phyloP scores from a whole-genome alignment of 2,329 filamentous ascomycete genomes.

The Xylaria sp. region DNA sequence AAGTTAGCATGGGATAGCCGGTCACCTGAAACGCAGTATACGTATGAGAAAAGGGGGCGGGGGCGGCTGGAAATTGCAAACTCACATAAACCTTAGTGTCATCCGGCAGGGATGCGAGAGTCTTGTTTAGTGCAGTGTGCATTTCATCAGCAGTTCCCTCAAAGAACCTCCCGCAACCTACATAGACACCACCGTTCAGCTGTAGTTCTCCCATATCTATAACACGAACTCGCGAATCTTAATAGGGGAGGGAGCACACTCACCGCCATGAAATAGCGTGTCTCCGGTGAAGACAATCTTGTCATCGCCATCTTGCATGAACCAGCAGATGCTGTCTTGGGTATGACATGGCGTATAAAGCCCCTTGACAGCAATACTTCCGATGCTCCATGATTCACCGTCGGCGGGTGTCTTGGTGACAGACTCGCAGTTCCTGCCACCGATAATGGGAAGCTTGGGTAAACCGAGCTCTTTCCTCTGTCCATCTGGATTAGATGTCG shows the following conservation, averaged over 20 bases:
- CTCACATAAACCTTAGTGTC: slow-evolving; percentile 91
- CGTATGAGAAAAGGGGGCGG: not conserved
- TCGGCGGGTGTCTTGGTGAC: slow-evolving; percentile 83
- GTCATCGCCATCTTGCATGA: slow-evolving; percentile 80
- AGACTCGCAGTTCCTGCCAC: slow-evolving; percentile 84
- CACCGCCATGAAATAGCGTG: slow-evolving; percentile 93
- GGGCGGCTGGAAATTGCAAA: slow-evolving; percentile 35
- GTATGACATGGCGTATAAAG: slow-evolving; percentile 98
- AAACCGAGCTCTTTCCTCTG: slow-evolving; percentile 61
- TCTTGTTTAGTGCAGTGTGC: slow-evolving; percentile 91
- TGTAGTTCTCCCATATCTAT: not conserved
- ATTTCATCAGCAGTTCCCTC: slow-evolving; percentile 91
- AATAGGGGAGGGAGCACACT: slow-evolving; percentile 15
- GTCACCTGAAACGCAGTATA: not conserved
- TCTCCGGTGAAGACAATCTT: slow-evolving; percentile 94
- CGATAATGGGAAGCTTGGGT: slow-evolving; percentile 79
- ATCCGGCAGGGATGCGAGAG: slow-evolving; percentile 81
- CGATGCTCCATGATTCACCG: slow-evolving; percentile 82
- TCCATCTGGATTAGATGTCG: slow-evolving; percentile 16
- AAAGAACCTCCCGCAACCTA: slow-evolving; percentile 95
- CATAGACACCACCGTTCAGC: slow-evolving; percentile 17
- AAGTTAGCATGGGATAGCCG: slow-evolving; percentile 1
- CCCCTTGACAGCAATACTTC: slow-evolving; percentile 82
- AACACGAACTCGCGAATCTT: not conserved
- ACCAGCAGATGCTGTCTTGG: slow-evolving; percentile 97